Base-by-base conservation (phyloP, 257 asterid genomes). In the Hygrophila difformis region DNA sequence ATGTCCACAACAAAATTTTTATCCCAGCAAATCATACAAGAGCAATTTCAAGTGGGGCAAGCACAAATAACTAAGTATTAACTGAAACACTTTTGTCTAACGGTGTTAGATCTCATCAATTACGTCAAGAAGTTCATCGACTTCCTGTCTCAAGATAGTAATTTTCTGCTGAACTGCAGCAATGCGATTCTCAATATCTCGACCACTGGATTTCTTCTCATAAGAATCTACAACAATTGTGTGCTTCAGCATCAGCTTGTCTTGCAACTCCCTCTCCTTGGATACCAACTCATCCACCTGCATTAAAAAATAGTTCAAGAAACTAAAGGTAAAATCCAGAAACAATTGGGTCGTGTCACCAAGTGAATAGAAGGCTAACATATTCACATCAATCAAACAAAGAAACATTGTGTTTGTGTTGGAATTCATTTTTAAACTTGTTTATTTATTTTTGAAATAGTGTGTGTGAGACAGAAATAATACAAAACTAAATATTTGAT, bases 251-350 rank as follows among this genome's bases (percentile, higher is more conserved):
- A 78, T 68, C 48, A 86, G 75, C 82, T 91, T 91, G 46, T 91
- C 98, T 62, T 76, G 84, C 60, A 91, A 56, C 62, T 91, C 98
- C 60, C 56, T 82, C 78, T 91, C 98, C 85, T 86, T 86, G 38
- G 62, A 42, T 5, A 80, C 79, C 55, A 91, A 47, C 58, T 91
- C 98, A 28, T 91, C 96, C 56, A 91, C 94, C 98, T 91, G 35
- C 39, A 57, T 29, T n/a, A n/a, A n/a, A n/a, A 20, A 43, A 39
- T 19, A 62, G 21, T 35, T 29, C 43, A 51, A 26, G 29, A 28
- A 15, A 3, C 4, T 17, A 44, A 28, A 28, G 10, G 4, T 19
- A 10, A 11, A 49, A 13, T 6, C 19, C 16, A 59, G 16, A 22
- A 21, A 34, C 6, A 19, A 14, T 1, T 4, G 12, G n/a, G n/a